These are phyloP conservation scores for Parasarocladium wereldwijsianum DNA, from an alignment of 2,329 filamentous ascomycete species.

Conservation along the genomic window DNA sequence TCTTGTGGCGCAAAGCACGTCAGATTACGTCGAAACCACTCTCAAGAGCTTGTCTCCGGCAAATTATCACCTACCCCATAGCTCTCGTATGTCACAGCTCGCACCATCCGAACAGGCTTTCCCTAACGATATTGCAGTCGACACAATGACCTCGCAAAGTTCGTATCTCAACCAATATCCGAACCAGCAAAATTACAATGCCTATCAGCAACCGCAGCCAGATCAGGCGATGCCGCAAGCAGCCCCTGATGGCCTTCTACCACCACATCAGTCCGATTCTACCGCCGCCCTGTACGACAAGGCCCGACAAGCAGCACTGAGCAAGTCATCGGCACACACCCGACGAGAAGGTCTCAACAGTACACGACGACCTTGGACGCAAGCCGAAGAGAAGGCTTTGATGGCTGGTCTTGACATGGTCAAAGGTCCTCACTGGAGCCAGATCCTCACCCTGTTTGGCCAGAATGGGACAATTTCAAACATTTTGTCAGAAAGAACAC, in stretches of 20 bases:
- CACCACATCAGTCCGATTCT: constrained; percentile 40
- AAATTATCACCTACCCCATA: constrained; percentile 24
- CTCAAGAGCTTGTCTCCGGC: constrained; percentile 27
- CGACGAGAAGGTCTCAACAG: constrained; percentile 43
- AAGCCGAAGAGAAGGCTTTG: constrained; percentile 77
- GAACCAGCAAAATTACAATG: constrained; percentile 19
- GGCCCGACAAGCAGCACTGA: constrained; percentile 42
- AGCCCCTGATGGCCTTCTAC: constrained; percentile 24
- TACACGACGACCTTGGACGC: constrained; percentile 68
- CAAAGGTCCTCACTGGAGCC: constrained; percentile 85
- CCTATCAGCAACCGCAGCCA: constrained; percentile 19
- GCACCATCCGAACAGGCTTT: not conserved
- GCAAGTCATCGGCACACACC: constrained; percentile 39
- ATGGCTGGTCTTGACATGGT: constrained; percentile 82
- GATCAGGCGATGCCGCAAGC: constrained; percentile 15
- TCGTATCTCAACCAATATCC: constrained; percentile 18
- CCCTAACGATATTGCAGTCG: constrained; percentile 10
- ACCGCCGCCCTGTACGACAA: constrained; percentile 42
- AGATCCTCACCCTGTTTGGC: constrained; percentile 76
- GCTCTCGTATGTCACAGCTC: constrained; percentile 17
- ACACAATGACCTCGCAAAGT: constrained; percentile 19
- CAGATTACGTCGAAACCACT: constrained; percentile 28
- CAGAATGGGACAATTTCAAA: constrained; percentile 66
- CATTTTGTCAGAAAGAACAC: constrained; percentile 74
- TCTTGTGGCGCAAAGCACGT: constrained; percentile 27